Evolutionary conservation across 1,284 basidiomycete genomes (phyloP), one percentile per base, ranked within the genome.

Genomic region (Kalmanozyma brasiliensis): DNA sequence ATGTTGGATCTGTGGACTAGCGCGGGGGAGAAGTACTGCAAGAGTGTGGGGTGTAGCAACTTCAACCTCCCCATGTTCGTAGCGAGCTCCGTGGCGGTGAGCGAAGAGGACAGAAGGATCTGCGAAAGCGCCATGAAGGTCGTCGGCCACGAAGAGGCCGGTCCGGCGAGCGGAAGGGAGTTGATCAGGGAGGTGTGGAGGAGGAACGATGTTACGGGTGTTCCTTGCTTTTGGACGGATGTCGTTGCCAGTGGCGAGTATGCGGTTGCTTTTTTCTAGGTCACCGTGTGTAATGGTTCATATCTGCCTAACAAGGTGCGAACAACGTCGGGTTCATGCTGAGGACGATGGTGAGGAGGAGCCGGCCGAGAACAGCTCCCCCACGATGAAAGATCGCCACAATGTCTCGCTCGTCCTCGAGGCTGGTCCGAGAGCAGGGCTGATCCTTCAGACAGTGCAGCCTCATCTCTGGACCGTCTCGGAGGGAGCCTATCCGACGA

Each of bases 41-140:
- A 58, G 11, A 47, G 46, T 19, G 58, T 67, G 1, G 64, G 64
- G 30, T 67, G 64, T 24, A 57, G 52, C 26, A 67, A 67, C 22
- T 67, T 61, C 46, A 67, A 67, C 20, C 38, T 67, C 32, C 53
- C 64, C 29, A 62, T 67, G 19, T 61, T 62, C 17, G 30, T 61
- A 0, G 64, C 64, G 3, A 42, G 43, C 11, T 45, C 45, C 0
- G 64, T 67, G 30, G 64, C 64, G 32, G 53, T 67, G 40, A 46
- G 53, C 13, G 52, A 56, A 23, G 33, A 38, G 23, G 64, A 67
- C 34, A 14, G 64, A 26, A 49, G 22, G 41, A 41, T 61, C 17
- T 67, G 64, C 34, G 58, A 53, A n/a, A 23, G 40, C 30, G 64
- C 64, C 17, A 67, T 67, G 64, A 48, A 62, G 49, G 49, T 67